Conservation (phyloP, 169 alveolate species). For the Cryptosporidium sp. region DNA sequence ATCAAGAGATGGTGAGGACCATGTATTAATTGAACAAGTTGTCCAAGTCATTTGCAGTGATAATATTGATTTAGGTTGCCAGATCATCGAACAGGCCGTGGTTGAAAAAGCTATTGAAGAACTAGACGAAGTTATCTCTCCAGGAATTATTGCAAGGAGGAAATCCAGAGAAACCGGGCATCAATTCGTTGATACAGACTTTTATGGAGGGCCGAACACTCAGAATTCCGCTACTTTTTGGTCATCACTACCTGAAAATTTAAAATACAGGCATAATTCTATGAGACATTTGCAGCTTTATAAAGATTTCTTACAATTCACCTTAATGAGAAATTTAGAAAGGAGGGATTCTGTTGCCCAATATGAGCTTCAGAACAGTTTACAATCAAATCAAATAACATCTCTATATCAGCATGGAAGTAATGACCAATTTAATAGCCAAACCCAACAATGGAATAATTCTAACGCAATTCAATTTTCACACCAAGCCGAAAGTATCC, state of each 20-base stretch:
- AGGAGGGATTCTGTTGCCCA: constrained; percentile 22
- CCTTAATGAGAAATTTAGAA: constrained; percentile 38
- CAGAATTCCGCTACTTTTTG: constrained; percentile 33
- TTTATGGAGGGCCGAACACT: constrained; percentile 67
- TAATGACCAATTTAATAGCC: constrained; percentile 5
- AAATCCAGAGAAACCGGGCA: constrained; percentile 67
- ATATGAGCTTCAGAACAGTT: constrained; percentile 6
- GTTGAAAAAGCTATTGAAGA: constrained; percentile 92
- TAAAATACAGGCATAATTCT: constrained; percentile 47
- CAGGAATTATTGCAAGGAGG: constrained; percentile 57
- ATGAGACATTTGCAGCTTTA: constrained; percentile 73
- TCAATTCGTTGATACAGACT: constrained; percentile 59
- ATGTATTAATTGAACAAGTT: constrained; percentile 90
- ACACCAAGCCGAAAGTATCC: constrained; percentile 2
- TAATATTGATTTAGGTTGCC: constrained; percentile 94
- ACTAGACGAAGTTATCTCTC: constrained; percentile 80
- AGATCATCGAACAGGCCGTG: constrained; percentile 93
- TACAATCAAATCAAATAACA: constrained; percentile 10
- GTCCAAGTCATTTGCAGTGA: constrained; percentile 91
- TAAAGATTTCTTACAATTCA: constrained; percentile 53
- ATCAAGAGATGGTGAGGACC: constrained; percentile 86
- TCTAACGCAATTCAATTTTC: neutral
- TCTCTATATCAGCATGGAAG: constrained; percentile 26
- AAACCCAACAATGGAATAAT: constrained; percentile 15
- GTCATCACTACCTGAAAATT: constrained; percentile 57